Evolutionary conservation across 768 basidiomycete genomes (phyloP).

Genomic region (Kwoniella shandongensis): DNA sequence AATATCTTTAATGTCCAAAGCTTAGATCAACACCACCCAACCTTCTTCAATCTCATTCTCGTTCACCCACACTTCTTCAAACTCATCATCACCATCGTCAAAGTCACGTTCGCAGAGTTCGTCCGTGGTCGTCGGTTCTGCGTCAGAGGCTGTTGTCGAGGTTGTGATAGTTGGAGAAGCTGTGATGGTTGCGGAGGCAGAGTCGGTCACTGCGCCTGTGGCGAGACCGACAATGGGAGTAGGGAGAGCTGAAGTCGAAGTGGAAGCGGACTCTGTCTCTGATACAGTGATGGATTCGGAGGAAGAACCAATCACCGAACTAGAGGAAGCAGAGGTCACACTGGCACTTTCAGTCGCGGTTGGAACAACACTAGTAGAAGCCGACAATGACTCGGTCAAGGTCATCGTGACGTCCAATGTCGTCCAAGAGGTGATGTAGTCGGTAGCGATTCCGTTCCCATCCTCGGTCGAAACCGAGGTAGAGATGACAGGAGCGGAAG

Average conservation of each 20-base stretch:
- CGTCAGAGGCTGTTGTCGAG: slow-evolving; percentile 12
- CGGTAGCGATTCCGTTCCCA: slow-evolving; percentile 43
- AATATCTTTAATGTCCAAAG: no score
- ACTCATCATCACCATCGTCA: slow-evolving; percentile 21
- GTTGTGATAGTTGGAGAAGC: slow-evolving; percentile 10
- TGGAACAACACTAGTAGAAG: slow-evolving; percentile 4
- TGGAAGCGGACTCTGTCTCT: background rate
- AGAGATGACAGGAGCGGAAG: slow-evolving; percentile 20
- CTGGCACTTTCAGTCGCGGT: background rate
- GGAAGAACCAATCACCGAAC: slow-evolving; percentile 6
- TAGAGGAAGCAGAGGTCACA: slow-evolving; percentile 1
- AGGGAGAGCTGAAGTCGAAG: background rate
- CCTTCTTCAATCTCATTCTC: slow-evolving; percentile 29
- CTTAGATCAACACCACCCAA: slow-evolving; percentile 29
- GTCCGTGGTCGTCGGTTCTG: slow-evolving; percentile 14
- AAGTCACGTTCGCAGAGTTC: slow-evolving; percentile 19
- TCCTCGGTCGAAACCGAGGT: slow-evolving; percentile 24
- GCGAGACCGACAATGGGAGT: background rate
- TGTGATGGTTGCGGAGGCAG: no score
- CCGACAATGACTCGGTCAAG: slow-evolving; percentile 9
- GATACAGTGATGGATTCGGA: slow-evolving; percentile 1
- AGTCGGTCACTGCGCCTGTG: no score
- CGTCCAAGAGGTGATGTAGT: slow-evolving; percentile 33
- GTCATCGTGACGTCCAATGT: slow-evolving; percentile 49
- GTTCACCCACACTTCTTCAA: slow-evolving; percentile 35